These are phyloP conservation scores for Globisporangium takayamanum DNA, from an alignment of 352 stramenopile species.

Conservation along the genomic window DNA sequence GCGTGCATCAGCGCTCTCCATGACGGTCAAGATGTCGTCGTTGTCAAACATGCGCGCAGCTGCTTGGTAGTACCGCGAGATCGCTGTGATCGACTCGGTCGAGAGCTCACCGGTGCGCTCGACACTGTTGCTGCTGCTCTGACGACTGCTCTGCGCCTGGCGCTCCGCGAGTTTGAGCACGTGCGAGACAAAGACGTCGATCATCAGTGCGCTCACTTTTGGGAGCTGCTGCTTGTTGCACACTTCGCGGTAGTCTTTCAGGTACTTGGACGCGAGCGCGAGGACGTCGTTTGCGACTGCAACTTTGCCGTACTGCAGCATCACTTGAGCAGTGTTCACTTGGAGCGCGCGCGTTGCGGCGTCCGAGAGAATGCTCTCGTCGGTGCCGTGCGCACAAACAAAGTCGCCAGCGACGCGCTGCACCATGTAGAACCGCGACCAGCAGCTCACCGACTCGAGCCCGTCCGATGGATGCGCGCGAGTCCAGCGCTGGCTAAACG, in stretches of 20 bases:
- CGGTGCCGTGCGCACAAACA: constrained; percentile 21
- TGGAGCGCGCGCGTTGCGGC: constrained; percentile 23
- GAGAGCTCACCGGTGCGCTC: constrained; percentile 3
- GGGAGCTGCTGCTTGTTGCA: constrained; percentile 61
- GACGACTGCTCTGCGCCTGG: constrained; percentile 34
- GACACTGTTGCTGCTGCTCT: neutral
- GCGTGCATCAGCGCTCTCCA: constrained; percentile 32
- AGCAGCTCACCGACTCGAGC: constrained; percentile 44
- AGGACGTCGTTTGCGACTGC: constrained; percentile 64
- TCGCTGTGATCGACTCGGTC: constrained; percentile 28
- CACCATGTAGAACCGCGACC: constrained; percentile 62
- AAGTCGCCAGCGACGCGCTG: constrained; percentile 33
- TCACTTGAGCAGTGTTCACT: constrained; percentile 28
- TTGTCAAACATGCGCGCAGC: constrained; percentile 82
- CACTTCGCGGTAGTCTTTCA: constrained; percentile 71
- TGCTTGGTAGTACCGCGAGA: constrained; percentile 66
- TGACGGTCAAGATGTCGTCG: constrained; percentile 60
- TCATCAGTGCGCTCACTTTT: constrained; percentile 73
- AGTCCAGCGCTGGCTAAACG: constrained; percentile 38
- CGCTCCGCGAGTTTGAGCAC: constrained; percentile 69
- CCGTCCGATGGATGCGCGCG: constrained; percentile 30
- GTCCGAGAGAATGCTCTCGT: constrained; percentile 28
- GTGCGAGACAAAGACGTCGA: constrained; percentile 77
- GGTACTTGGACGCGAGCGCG: constrained; percentile 61
- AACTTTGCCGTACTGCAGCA: constrained; percentile 64